phyloP scores from a whole-genome alignment of 2,329 filamentous ascomycete species.

The Colletotrichum sojae region DNA sequence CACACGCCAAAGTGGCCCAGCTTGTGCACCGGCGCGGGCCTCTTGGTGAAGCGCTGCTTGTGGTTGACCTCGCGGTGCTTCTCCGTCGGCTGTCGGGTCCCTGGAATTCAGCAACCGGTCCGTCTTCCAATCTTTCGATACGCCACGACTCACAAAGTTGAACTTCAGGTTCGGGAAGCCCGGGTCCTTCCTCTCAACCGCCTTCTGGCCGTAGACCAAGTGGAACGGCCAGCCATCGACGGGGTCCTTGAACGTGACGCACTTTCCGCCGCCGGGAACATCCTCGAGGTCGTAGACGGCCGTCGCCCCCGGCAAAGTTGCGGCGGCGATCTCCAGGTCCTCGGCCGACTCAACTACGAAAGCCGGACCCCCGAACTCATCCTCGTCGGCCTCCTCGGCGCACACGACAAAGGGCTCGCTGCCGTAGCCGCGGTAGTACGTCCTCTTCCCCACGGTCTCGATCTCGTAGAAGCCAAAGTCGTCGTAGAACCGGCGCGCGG shows the following conservation, averaged over 20 bases:
- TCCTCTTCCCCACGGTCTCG: slow-evolving; percentile 56
- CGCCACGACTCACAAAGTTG: slow-evolving; percentile 55
- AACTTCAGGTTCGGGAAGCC: slow-evolving; percentile 58
- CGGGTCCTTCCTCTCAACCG: slow-evolving; percentile 52
- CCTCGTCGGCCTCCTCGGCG: slow-evolving; percentile 60
- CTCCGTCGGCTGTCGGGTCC: slow-evolving; percentile 52
- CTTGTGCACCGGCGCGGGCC: slow-evolving; percentile 65
- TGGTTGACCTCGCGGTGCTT: slow-evolving; percentile 58
- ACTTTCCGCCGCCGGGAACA: slow-evolving; percentile 67
- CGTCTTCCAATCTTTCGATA: not conserved
- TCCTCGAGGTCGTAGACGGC: slow-evolving; percentile 62
- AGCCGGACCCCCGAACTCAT: slow-evolving; percentile 69
- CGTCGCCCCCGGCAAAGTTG: slow-evolving; percentile 62
- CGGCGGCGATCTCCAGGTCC: slow-evolving; percentile 66
- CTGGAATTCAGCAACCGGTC: not conserved
- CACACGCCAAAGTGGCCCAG: slow-evolving; percentile 69
- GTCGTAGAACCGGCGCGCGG: slow-evolving; percentile 57
- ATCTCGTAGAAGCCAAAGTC: slow-evolving; percentile 64
- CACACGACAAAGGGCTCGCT: slow-evolving; percentile 72
- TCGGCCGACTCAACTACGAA: slow-evolving; percentile 70
- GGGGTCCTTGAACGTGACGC: slow-evolving; percentile 66
- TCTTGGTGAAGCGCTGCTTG: slow-evolving; percentile 64
- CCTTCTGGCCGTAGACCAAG: slow-evolving; percentile 68
- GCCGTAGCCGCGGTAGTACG: slow-evolving; percentile 75
- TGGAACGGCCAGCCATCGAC: slow-evolving; percentile 71